Conservation (phyloP, 2,329 filamentous ascomycete genomes). For the Westerdykella sp. region DNA sequence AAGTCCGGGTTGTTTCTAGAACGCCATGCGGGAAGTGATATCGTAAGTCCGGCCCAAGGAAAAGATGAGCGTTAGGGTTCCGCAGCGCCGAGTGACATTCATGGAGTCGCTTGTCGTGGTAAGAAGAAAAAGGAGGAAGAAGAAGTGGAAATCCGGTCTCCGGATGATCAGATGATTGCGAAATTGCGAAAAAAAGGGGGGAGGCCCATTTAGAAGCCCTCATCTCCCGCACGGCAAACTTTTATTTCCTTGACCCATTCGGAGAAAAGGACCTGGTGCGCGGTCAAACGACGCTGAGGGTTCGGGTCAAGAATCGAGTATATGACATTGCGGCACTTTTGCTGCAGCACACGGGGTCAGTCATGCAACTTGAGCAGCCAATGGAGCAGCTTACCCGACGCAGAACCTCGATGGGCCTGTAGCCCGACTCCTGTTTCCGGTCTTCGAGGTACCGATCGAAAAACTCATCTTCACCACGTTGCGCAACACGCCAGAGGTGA, state of each 20-base stretch:
- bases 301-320: constrained; percentile 98
- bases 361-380: constrained; percentile 5
- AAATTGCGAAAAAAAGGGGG: constrained; percentile 18
- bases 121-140: constrained; percentile 15
- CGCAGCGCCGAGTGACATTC: too few species aligned
- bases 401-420: constrained; percentile 90
- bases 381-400: constrained; percentile 66
- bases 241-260: constrained; percentile 99
- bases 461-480: constrained; percentile 95
- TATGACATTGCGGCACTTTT: constrained; percentile 95
- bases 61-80: too few species aligned
- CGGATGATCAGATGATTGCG: constrained; percentile 3
- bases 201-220: constrained; percentile 63
- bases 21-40: constrained; percentile 8
- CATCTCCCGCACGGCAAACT: constrained; percentile 91
- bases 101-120: too few species aligned
- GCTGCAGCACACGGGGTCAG: constrained; percentile 48
- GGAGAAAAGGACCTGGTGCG: constrained; percentile 93
- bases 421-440: constrained; percentile 88
- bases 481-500: constrained; percentile 94
- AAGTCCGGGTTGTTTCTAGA: constrained; percentile 7
- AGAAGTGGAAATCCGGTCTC: constrained; percentile 12
- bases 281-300: constrained; percentile 83
- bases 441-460: constrained; percentile 92
- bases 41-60: neutral